Conservation (phyloP, 2,329 filamentous ascomycete genomes). For the Byssoonygena ceratinophila region DNA sequence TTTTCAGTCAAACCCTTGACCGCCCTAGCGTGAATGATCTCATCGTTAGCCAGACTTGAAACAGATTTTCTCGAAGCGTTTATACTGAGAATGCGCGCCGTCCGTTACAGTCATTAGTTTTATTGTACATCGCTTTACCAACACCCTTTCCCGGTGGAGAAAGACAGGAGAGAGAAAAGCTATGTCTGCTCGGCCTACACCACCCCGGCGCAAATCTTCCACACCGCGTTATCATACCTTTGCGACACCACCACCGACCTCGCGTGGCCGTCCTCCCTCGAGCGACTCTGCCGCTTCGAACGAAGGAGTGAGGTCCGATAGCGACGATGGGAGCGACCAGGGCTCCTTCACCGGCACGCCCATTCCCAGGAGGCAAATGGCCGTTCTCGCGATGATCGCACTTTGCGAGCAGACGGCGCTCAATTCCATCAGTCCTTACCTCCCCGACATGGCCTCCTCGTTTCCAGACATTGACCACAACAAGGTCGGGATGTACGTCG, state of each 20-base stretch:
- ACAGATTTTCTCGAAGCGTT: background rate
- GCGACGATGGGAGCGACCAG: constrained; percentile 21
- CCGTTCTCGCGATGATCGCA: constrained; percentile 75
- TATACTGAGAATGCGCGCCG: background rate
- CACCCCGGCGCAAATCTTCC: constrained; percentile 11
- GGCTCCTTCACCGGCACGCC: constrained; percentile 46
- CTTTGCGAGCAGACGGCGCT: constrained; percentile 91
- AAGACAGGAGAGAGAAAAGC: no score
- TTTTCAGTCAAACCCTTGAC: background rate
- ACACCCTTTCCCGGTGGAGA: no score
- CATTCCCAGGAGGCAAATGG: constrained; percentile 70
- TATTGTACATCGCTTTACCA: background rate
- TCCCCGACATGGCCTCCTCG: constrained; percentile 78
- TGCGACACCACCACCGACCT: constrained; percentile 38
- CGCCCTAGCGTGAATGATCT: background rate
- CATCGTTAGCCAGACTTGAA: background rate
- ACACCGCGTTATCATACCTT: constrained; percentile 42
- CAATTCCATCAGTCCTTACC: constrained; percentile 91
- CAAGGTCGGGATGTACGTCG: constrained; percentile 77
- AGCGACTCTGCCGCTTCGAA: constrained; percentile 20
- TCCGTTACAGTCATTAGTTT: background rate
- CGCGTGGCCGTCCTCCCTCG: constrained; percentile 36
- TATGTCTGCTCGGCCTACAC: constrained; percentile 4
- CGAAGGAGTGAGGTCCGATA: constrained; percentile 5
- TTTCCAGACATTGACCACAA: constrained; percentile 67